Percentiles rank a stretch among this genome's conserved stretches.
These are phyloP conservation scores for Graphilbum sp. DNA, from an alignment of 2,329 filamentous ascomycete species.

Conservation along the genomic window DNA sequence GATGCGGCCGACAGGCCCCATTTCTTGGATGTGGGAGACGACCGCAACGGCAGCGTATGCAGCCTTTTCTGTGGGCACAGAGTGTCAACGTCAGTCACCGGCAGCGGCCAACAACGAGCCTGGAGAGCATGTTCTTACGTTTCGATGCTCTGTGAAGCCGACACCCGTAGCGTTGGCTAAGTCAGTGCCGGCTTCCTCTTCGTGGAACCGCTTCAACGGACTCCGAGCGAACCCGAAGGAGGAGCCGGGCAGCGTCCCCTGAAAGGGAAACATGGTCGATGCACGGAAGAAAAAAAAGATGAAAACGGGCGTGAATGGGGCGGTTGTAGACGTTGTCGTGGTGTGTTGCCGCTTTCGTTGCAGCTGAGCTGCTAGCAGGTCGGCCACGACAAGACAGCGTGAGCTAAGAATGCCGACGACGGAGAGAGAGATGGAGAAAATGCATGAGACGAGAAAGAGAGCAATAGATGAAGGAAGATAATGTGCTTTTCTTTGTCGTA, in stretches of 20 bases:
- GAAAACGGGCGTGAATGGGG: too few species aligned
- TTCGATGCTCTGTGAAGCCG: slow-evolving; percentile 34
- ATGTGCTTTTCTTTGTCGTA: too few species aligned
- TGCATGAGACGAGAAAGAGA: too few species aligned
- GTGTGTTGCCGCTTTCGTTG: too few species aligned
- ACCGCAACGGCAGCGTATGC: slow-evolving; percentile 34
- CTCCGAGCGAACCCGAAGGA: slow-evolving; percentile 18
- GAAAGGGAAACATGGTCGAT: slow-evolving; percentile 6
- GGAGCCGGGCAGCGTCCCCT: background rate
- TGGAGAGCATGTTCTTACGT: too few species aligned
- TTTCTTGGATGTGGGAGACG: slow-evolving; percentile 23
- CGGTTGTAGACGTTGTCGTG: too few species aligned
- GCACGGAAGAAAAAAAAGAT: background rate
- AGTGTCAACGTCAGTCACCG: too few species aligned
- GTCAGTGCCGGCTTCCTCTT: slow-evolving; percentile 23
- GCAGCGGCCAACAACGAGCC: background rate
- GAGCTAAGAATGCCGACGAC: too few species aligned
- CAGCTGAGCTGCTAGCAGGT: too few species aligned
- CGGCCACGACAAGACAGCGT: too few species aligned
- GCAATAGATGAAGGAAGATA: too few species aligned
- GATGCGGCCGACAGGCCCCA: slow-evolving; percentile 14
- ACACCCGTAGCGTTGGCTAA: slow-evolving; percentile 16
- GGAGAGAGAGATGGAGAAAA: too few species aligned
- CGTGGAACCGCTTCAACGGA: slow-evolving; percentile 27
- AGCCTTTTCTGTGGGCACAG: slow-evolving; percentile 30